Evolutionary conservation across 2,329 filamentous ascomycete genomes (phyloP), one percentile per base, ranked within the genome.

Genomic region (Phyllosticta ampelicida): DNA sequence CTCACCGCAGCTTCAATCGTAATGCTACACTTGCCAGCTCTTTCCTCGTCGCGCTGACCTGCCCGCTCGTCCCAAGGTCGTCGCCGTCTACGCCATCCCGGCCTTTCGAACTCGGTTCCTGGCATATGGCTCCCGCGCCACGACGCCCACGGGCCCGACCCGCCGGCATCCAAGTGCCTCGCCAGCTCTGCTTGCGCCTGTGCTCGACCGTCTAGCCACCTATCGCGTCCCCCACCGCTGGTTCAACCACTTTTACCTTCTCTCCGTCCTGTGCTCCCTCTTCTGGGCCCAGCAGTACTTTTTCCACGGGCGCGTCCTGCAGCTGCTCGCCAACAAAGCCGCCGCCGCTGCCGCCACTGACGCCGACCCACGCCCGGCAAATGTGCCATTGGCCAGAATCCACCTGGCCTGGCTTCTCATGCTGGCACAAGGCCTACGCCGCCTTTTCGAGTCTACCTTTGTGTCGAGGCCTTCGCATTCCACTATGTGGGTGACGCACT

Each of bases 161-260:
- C 29, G 13, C 49, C 26, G 26, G 28, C 19, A 36, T 26, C 23
- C 23, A 26, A 8, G 8, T 36, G 18, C 48, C 48, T 20, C 48
- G 19, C 21, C 44, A n/a, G 19, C 44, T 51, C 16, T 51, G 36
- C 21, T 26, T 36, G 48, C 52, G 49, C 57, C 57, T 53, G 54
- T 76, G 51, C 73, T 84, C 60, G 81, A 84, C 64, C 68, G 68
- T 59, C 66, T 81, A 19, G 78, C 81, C 30, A 73, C 71, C 44
- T 70, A 80, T 63, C 81, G 82, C 68, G 86, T 96, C 36, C 90
- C 92, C 20, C 94, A 97, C 73, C 81, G 81, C 61, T 97, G 89
- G 85, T 97, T 97, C 71, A 80, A 79, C 50, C 87, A 94, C 65
- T 97, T 96, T 74, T 97, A 99, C 70, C 68, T 87, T 56, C 70